Conservation (phyloP, 208 protist genomes). For the Leishmania aethiopica region DNA sequence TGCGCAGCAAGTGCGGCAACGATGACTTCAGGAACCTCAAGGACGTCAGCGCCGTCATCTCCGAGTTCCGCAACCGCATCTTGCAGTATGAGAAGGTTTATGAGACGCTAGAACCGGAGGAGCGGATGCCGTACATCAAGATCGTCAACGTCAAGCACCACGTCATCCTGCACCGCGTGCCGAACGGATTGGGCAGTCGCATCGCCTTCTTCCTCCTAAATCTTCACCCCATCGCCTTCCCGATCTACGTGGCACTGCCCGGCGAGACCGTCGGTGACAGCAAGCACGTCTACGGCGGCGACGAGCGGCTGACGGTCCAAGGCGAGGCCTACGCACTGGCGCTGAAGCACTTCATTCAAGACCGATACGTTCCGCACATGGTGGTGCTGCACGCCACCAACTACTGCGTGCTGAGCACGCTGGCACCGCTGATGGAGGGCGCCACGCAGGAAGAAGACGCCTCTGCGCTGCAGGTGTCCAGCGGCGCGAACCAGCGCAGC, state of each 20-base stretch:
- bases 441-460: slow-evolving; percentile 21
- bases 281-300: slow-evolving; percentile 75
- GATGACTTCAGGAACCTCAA: slow-evolving; percentile 89
- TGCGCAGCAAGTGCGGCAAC: slow-evolving; percentile 89
- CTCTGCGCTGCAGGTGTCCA: background rate
- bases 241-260: slow-evolving; percentile 83
- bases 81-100: slow-evolving; percentile 91
- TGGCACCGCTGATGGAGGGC: slow-evolving; percentile 62
- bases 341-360: slow-evolving; percentile 79
- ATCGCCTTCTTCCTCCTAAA: slow-evolving; percentile 91
- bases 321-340: slow-evolving; percentile 69
- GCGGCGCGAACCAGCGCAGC: background rate
- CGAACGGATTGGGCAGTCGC: slow-evolving; percentile 69
- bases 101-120: slow-evolving; percentile 69
- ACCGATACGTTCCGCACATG: slow-evolving; percentile 85
- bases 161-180: slow-evolving; percentile 80
- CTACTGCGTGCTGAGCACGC: slow-evolving; percentile 65
- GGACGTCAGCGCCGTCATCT: slow-evolving; percentile 79
- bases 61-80: slow-evolving; percentile 82
- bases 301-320: slow-evolving; percentile 66
- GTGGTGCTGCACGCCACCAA: slow-evolving; percentile 88
- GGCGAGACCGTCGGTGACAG: slow-evolving; percentile 78
- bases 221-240: slow-evolving; percentile 85
- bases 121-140: slow-evolving; percentile 82
- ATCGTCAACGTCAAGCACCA: slow-evolving; percentile 91